Evolutionary conservation across 2,329 filamentous ascomycete genomes (phyloP).

Genomic region (Mycosphaerelloides madeirae): DNA sequence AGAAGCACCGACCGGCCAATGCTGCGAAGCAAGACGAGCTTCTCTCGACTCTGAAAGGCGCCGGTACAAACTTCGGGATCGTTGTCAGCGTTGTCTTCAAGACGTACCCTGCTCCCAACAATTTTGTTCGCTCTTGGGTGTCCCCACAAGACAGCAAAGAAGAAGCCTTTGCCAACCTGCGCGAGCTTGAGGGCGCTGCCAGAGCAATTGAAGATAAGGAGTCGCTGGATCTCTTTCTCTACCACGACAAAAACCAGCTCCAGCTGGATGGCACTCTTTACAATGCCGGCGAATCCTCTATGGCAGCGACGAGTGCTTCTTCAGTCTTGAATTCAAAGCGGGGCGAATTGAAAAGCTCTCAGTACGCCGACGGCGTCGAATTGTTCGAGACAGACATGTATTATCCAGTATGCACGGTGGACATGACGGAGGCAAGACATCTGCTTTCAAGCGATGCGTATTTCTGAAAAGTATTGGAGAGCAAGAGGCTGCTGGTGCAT

Average conservation of each 20-base stretch:
- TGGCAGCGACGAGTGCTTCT: neutral
- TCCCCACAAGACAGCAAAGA: constrained; percentile 23
- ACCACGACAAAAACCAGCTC: neutral
- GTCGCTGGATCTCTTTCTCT: constrained; percentile 1
- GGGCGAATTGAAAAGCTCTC: neutral
- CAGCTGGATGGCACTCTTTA: neutral
- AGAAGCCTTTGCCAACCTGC: constrained; percentile 28
- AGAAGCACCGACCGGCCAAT: constrained; percentile 38
- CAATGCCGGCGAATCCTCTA: neutral
- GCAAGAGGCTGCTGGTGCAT: constrained; percentile 29
- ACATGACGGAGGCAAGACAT: constrained; percentile 56
- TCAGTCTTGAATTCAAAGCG: neutral
- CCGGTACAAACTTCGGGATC: constrained; percentile 57
- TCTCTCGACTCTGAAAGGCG: constrained; percentile 56
- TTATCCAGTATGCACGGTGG: constrained; percentile 57
- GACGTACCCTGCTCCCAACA: constrained; percentile 41
- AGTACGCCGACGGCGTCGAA: neutral
- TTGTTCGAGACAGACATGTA: constrained; percentile 4
- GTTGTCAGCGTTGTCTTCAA: constrained; percentile 52
- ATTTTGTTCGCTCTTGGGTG: constrained; percentile 31
- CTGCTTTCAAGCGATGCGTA: constrained; percentile 60
- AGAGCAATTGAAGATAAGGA: neutral
- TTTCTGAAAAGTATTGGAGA: constrained; percentile 51
- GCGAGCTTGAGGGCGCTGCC: neutral
- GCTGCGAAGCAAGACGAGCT: constrained; percentile 49